phyloP scores from a whole-genome alignment of 768 basidiomycete species.

The Candolleomyces aberdarensis region DNA sequence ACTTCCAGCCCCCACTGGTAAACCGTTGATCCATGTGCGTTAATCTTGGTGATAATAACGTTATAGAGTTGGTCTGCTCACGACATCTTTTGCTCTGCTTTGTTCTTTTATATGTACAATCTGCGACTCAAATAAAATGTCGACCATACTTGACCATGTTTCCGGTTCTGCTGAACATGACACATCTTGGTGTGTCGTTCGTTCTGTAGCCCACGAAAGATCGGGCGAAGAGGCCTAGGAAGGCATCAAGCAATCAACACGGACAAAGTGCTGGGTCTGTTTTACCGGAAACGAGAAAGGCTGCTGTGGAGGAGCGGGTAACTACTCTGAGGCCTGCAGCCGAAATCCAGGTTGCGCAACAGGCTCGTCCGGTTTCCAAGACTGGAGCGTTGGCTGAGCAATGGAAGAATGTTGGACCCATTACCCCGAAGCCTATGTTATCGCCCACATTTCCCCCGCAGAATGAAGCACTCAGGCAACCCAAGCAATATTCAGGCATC shows the following conservation, averaged over 20 bases:
- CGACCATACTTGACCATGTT: constrained; percentile 3
- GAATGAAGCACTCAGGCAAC: neutral
- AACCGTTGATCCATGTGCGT: constrained; percentile 86
- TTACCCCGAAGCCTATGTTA: neutral
- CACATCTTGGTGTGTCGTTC: neutral
- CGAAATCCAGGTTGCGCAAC: too few relatives aligned
- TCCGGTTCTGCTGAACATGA: constrained; percentile 16
- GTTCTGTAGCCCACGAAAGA: constrained; percentile 66
- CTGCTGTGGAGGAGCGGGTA: neutral
- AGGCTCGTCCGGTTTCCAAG: constrained; percentile 3
- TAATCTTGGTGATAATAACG: constrained; percentile 59
- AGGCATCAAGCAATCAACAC: constrained; percentile 26
- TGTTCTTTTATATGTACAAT: constrained; percentile 22
- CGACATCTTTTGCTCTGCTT: constrained; percentile 25
- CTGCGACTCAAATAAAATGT: constrained; percentile 18
- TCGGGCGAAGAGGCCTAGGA: constrained; percentile 66
- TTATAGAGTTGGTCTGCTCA: constrained; percentile 41
- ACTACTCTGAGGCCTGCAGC: too few relatives aligned
- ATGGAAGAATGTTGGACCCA: constrained; percentile 6
- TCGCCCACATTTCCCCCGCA: neutral
- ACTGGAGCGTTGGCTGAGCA: constrained; percentile 4
- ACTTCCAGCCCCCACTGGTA: constrained; percentile 48
- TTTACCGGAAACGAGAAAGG: neutral
- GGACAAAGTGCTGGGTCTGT: neutral
- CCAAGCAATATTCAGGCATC: constrained; percentile 5